A percentile compares a stretch with the other conserved stretches of the same genome.
phyloP scores from a whole-genome alignment of 805 yeast genomes.

The Metschnikowia vanudenii region DNA sequence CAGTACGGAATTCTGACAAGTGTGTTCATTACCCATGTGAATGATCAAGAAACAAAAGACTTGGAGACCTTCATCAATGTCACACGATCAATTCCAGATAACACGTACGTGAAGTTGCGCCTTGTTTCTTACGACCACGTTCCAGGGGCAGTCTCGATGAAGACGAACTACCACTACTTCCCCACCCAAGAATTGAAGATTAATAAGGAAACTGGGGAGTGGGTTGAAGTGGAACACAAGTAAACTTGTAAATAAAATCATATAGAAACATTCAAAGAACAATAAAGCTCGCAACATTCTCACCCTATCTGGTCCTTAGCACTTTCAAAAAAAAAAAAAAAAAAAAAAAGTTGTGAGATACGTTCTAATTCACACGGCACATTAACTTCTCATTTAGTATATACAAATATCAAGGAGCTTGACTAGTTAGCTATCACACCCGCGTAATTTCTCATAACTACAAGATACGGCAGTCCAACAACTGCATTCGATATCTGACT shows the following conservation, averaged over 20 bases:
- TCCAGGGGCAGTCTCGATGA: conserved; percentile 81
- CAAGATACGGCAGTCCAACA: background rate
- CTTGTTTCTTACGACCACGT: conserved; percentile 82
- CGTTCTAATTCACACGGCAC: background rate
- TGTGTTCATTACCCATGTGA: conserved; percentile 85
- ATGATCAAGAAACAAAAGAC: conserved; percentile 70
- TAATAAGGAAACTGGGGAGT: conserved; percentile 42
- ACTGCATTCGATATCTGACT: background rate
- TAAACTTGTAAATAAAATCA: conserved; percentile 11
- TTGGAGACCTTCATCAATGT: conserved; percentile 64
- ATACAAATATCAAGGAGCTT: background rate
- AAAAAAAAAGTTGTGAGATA: too few species aligned
- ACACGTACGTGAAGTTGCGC: conserved; percentile 76
- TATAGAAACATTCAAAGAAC: background rate
- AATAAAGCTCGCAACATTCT: too few species aligned
- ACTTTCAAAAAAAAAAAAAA: too few species aligned
- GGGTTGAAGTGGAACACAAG: conserved; percentile 50
- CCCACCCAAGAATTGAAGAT: conserved; percentile 65
- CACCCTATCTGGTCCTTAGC: too few species aligned
- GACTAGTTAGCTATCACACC: background rate
- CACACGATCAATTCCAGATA: conserved; percentile 71
- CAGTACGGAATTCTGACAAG: conserved; percentile 78
- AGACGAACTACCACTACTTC: conserved; percentile 87
- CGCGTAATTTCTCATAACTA: background rate
- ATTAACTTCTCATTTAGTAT: background rate